phyloP scores from a whole-genome alignment of 495 filamentous ascomycete species.

The Podospora appendiculata region DNA sequence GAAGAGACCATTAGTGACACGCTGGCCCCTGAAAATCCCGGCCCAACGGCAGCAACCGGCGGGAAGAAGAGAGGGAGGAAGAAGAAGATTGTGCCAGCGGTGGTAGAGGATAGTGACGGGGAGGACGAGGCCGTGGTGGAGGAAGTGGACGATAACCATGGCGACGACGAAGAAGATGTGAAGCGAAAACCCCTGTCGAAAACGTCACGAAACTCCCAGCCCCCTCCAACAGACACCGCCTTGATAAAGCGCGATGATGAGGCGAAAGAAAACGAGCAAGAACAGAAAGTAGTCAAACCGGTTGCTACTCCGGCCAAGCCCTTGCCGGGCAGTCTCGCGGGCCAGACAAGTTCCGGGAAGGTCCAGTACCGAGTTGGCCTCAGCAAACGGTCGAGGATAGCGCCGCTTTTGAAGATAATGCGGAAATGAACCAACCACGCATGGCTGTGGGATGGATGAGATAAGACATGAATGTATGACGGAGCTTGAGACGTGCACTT shows the following conservation, averaged over 20 bases:
- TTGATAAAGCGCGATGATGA: not conserved
- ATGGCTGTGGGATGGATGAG: no score
- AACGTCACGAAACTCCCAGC: not conserved
- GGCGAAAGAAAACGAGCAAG: not conserved
- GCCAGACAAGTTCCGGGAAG: not conserved
- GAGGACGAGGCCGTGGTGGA: no score
- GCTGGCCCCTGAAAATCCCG: not conserved
- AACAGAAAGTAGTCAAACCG: not conserved
- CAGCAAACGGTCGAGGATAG: not conserved
- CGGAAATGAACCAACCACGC: not conserved
- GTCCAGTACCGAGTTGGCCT: not conserved
- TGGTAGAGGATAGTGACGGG: no score
- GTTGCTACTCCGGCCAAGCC: not conserved
- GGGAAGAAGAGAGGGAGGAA: not conserved
- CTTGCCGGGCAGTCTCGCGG: not conserved
- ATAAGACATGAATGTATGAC: no score
- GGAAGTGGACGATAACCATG: not conserved
- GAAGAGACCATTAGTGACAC: not conserved
- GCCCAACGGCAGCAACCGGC: not conserved
- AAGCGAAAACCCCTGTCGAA: not conserved
- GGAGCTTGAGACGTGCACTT: no score
- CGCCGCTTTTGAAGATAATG: not conserved
- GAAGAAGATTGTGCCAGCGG: not conserved
- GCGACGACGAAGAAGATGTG: not conserved
- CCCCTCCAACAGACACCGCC: not conserved